Base-by-base conservation (phyloP, 2,329 filamentous ascomycete genomes). In the Diaporthe vaccinii region DNA sequence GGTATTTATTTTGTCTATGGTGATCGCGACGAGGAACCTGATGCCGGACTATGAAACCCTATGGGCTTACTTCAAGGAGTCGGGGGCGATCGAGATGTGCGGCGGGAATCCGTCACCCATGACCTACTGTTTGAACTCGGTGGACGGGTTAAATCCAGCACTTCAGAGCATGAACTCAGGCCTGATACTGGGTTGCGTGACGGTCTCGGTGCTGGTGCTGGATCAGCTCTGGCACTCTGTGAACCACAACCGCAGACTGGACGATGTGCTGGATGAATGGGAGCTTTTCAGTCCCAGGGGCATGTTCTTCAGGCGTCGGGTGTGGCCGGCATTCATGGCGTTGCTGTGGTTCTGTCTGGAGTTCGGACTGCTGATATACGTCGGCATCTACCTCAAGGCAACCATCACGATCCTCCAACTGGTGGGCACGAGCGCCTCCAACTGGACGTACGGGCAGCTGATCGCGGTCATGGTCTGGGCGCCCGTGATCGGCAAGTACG, bases 391-490 rank as follows among this genome's bases (percentile, higher is more conserved):
- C 53, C 57, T 75, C 8, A 78, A 76, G 10, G 71, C 75, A 8
- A 72, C 77, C 15, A 39, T 76, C 28, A 59, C 65, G 44, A 53
- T 77, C 28, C 73, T 77, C 22, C 49, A 72, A 25, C 68, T 76
- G 25, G 73, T 75, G n/a, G 76, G 70, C 34, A 73, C 62, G 20
- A 34, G 51, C 74, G 25, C 72, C 22, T 74, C 74, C 41, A 59
- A 75, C 14, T 81, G 78, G 80, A 77, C 78, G 1, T 81, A 78
- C 58, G 80, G 79, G 15, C 79, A 81, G 55, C 51, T 81, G 28
- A 77, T 81, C 10, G 79, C 79, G 20, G 75, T 80, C 5, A 75
- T 79, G 58, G 76, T 80, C 0, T 81, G 79, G 79, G 79, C 78
- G 4, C 80, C 79, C 1, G 77, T 79, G 4, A 72, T 78, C 20